Base-by-base conservation (phyloP, 257 asterid species). In the Linaria vulgaris region DNA sequence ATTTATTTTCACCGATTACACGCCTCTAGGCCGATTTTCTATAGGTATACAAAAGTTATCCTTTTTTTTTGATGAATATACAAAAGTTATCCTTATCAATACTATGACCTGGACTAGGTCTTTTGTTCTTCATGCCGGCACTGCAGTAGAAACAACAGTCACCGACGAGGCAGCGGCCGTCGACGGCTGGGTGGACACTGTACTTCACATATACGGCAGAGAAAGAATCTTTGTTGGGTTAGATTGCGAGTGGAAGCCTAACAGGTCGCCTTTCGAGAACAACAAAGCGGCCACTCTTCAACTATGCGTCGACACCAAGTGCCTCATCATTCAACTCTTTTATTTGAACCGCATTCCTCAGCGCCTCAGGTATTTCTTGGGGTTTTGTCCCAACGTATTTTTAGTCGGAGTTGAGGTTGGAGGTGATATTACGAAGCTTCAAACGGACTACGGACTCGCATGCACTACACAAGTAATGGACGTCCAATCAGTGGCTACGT, bases 211-310 rank as follows among this genome's bases (percentile, higher is more conserved):
- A 17, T n/a, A 21, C 47, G 0, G 9, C 19, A 59, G 59, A 21
- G 65, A 20, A 19, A 61, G 49, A 9, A 63, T 69, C 39, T 21
- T 69, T 0, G 73, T 70, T 0, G 67, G 79, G 0, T 59, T 74
- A 0, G 72, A 65, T 50, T 69, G 73, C 19, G 76, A 69, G n/a
- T 74, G 79, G 79, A 50, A 52, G 58, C 72, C 70, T 0, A 23
- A 41, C 38, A 10, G 21, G 1, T 51, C 5, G 0, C 10, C 12
- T 0, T 53, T 12, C 0, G 47, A 56, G 11, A 61, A n/a, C 48
- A 71, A 70, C 70, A 62, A 59, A 1, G 54, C 65, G 0, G 79
- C 79, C 12, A 67, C 71, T 0, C 66, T 74, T 13, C 73, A 54
- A 68, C 70, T 74, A 0, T 70, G 76, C 11, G 59, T 59, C 6